A percentile compares a stretch with the other conserved stretches of the same genome.
These are phyloP conservation scores for Pseudonitzschia multistriata DNA, from an alignment of 108 stramenopile species.

Conservation along the genomic window DNA sequence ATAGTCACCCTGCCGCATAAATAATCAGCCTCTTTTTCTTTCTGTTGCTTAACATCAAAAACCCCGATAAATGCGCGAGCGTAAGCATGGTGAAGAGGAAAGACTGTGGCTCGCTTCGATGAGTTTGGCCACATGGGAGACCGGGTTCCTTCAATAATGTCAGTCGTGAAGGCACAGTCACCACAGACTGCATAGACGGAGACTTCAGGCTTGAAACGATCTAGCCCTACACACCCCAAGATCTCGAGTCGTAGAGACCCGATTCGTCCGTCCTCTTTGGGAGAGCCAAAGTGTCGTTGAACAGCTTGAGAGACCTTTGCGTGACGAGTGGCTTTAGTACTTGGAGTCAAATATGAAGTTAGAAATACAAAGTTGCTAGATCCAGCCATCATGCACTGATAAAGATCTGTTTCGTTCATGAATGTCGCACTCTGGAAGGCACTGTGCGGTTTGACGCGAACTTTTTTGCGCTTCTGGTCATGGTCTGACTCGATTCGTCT, in stretches of 20 bases:
- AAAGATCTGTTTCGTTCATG: conserved; percentile 53
- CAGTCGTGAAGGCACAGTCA: conserved; percentile 61
- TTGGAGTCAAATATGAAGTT: conserved; percentile 44
- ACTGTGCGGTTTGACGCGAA: conserved; percentile 48
- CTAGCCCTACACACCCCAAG: conserved; percentile 49
- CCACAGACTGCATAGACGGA: conserved; percentile 50
- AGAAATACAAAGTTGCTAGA: conserved; percentile 39
- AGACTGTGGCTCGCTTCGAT: conserved; percentile 50
- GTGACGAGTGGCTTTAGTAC: conserved; percentile 30
- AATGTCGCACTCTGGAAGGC: conserved; percentile 31
- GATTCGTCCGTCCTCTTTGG: conserved; percentile 47
- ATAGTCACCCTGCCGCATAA: conserved; percentile 56
- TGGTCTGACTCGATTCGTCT: neutral
- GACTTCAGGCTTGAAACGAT: conserved; percentile 45
- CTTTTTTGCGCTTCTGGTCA: conserved; percentile 28
- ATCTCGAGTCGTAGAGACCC: conserved; percentile 52
- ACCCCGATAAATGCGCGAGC: conserved; percentile 60
- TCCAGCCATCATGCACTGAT: conserved; percentile 45
- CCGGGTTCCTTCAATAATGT: conserved; percentile 43
- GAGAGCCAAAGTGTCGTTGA: conserved; percentile 35
- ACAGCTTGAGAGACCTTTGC: conserved; percentile 28
- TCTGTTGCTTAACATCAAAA: conserved; percentile 45
- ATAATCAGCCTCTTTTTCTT: conserved; percentile 49
- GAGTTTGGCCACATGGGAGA: conserved; percentile 60
- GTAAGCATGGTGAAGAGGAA: conserved; percentile 69